Conservation (phyloP, 208 protist genomes). For the Crithidia brevicula region DNA sequence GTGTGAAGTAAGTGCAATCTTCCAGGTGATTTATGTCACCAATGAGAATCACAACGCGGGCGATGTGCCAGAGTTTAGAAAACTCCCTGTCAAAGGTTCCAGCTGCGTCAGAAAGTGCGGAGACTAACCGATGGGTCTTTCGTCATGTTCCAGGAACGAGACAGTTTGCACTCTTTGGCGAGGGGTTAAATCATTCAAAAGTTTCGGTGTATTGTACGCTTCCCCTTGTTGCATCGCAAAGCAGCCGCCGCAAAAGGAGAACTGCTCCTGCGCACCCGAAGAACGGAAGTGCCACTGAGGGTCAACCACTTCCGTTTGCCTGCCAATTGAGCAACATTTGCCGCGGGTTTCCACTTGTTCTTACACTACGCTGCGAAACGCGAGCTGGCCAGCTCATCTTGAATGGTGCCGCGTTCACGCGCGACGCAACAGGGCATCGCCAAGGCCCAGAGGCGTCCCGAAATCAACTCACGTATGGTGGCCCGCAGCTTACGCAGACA, state of each 20-base stretch:
- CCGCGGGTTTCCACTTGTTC: constrained; percentile 28
- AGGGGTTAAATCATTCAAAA: neutral
- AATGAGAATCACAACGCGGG: neutral
- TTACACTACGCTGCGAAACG: constrained; percentile 28
- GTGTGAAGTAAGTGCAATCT: too few relatives aligned
- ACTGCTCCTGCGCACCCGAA: too few relatives aligned
- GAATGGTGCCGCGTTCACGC: constrained; percentile 38
- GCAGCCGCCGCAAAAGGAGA: constrained; percentile 6
- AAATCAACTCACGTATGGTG: constrained; percentile 45
- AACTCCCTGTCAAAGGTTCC: neutral
- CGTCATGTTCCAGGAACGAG: constrained; percentile 18
- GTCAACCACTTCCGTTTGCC: constrained; percentile 36
- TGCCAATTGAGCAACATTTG: constrained; percentile 38
- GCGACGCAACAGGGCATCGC: neutral
- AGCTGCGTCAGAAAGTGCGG: neutral
- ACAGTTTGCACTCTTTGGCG: constrained; percentile 19
- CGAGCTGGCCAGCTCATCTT: constrained; percentile 42
- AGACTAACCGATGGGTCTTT: constrained; percentile 9
- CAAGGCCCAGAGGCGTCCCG: constrained; percentile 26
- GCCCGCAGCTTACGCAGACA: constrained; percentile 52
- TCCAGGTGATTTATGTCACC: neutral
- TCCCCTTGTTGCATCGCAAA: constrained; percentile 14
- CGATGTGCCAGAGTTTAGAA: neutral
- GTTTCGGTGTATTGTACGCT: constrained; percentile 31
- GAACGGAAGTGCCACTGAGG: neutral